A percentile compares a stretch with the other conserved stretches of the same genome.
Conservation (phyloP, 345 rosid species). For the Citropsis articulata region DNA sequence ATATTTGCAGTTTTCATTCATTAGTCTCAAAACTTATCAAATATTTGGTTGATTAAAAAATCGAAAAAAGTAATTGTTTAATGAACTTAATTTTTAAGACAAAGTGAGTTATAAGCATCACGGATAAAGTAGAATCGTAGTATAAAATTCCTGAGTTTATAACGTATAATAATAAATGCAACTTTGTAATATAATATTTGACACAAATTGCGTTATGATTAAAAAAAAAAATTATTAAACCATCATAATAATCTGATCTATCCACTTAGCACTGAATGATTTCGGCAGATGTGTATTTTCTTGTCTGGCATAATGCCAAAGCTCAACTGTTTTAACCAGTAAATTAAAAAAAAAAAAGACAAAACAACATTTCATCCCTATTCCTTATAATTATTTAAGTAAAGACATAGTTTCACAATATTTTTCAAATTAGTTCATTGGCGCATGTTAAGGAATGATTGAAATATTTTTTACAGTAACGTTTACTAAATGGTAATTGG, state of each 20-base stretch:
- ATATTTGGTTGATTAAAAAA: background rate
- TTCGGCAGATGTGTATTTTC: constrained; percentile 18
- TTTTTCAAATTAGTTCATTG: background rate
- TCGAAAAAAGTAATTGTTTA: too few species aligned
- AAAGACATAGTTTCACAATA: background rate
- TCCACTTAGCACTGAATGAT: constrained; percentile 12
- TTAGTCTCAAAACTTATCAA: background rate
- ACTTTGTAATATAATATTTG: background rate
- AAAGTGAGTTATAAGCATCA: too few species aligned
- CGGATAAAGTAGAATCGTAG: background rate
- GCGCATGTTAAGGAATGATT: too few species aligned
- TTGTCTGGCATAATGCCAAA: constrained; percentile 43
- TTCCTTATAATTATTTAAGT: too few species aligned
- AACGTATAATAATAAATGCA: background rate
- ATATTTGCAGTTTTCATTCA: background rate
- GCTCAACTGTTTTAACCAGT: constrained; percentile 30
- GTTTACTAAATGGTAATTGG: too few species aligned
- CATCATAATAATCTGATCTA: background rate
- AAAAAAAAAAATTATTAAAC: background rate
- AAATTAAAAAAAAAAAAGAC: background rate
- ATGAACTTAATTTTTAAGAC: too few species aligned
- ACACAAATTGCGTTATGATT: background rate
- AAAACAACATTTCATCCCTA: background rate
- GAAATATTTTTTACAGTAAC: too few species aligned
- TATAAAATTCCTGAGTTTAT: background rate